These are phyloP conservation scores for Smittium mucronatum DNA, from an alignment of 371 early-diverging fungal genomes.

Conservation along the genomic window DNA sequence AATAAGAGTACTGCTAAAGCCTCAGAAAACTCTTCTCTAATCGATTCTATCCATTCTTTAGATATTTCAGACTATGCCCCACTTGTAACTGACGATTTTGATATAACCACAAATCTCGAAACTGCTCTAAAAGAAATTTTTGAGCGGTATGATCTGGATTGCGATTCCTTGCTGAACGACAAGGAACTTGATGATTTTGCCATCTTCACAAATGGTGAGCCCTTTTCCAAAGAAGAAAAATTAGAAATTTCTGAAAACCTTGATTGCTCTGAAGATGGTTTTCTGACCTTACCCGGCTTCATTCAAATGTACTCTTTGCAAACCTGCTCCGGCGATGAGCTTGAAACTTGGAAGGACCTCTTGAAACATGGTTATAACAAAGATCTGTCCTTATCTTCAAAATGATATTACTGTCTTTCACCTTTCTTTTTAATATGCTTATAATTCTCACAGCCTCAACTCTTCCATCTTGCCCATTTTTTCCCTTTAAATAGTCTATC, in stretches of 20 bases:
- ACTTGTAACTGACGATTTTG: slow-evolving; percentile 20
- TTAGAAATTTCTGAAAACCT: slow-evolving; percentile 34
- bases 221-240: slow-evolving; percentile 36
- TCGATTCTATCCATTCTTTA: neutral
- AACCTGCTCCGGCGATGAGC: slow-evolving; percentile 36
- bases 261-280: slow-evolving; percentile 19
- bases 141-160: slow-evolving; percentile 39
- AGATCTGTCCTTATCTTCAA: slow-evolving; percentile 15
- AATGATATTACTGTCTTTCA: too few species aligned
- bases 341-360: slow-evolving; percentile 46
- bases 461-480: too few species aligned
- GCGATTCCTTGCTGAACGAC: slow-evolving; percentile 35
- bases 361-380: slow-evolving; percentile 39
- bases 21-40: too few species aligned
- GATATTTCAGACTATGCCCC: neutral
- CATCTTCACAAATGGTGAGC: slow-evolving; percentile 37
- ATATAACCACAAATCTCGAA: slow-evolving; percentile 27
- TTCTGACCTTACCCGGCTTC: slow-evolving; percentile 37
- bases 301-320: slow-evolving; percentile 45
- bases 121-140: slow-evolving; percentile 36
- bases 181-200: slow-evolving; percentile 42
- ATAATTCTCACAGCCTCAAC: too few species aligned
- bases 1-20: too few species aligned
- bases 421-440: too few species aligned
- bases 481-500: too few species aligned